These are phyloP conservation scores for Urochloa ruziziensis DNA, from an alignment of 176 grass and related monocot species.

Conservation along the genomic window DNA sequence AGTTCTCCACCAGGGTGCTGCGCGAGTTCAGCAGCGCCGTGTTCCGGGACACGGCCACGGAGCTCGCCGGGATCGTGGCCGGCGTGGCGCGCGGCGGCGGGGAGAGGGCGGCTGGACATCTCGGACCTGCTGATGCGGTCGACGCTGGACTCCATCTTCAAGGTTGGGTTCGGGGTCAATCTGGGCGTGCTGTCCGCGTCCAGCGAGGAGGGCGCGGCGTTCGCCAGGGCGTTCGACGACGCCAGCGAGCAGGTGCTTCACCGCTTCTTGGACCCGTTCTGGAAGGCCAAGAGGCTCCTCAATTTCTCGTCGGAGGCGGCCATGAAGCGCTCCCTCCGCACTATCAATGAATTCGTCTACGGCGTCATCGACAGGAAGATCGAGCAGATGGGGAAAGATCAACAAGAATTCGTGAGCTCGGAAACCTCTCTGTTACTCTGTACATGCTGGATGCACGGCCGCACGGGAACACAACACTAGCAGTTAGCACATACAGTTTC, in stretches of 20 bases:
- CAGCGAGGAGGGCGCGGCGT: constrained; percentile 32
- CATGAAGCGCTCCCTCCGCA: constrained; percentile 54
- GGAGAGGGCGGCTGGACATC: constrained; percentile 45
- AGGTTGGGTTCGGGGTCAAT: constrained; percentile 57
- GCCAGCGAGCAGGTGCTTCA: constrained; percentile 49
- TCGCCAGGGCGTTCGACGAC: constrained; percentile 74
- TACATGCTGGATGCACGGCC: too few species aligned
- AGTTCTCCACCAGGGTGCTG: constrained; percentile 65
- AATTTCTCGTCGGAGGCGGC: constrained; percentile 57
- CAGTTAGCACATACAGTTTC: too few species aligned
- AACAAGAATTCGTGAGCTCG: constrained; percentile 49
- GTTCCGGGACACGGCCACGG: constrained; percentile 55
- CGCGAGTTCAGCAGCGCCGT: constrained; percentile 71
- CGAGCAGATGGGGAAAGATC: constrained; percentile 35
- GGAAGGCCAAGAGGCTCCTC: constrained; percentile 65
- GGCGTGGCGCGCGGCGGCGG: not conserved
- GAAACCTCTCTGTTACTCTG: too few species aligned
- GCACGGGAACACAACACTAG: too few species aligned
- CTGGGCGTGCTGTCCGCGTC: constrained; percentile 42
- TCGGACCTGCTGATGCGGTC: constrained; percentile 70
- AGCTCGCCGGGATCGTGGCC: constrained; percentile 51
- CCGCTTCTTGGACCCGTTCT: constrained; percentile 60
- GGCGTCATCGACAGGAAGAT: constrained; percentile 44
- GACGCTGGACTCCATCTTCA: constrained; percentile 76
- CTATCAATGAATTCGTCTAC: constrained; percentile 68